Conservation (phyloP, 106 monocot species). For the Acanthochlamys bracteata region DNA sequence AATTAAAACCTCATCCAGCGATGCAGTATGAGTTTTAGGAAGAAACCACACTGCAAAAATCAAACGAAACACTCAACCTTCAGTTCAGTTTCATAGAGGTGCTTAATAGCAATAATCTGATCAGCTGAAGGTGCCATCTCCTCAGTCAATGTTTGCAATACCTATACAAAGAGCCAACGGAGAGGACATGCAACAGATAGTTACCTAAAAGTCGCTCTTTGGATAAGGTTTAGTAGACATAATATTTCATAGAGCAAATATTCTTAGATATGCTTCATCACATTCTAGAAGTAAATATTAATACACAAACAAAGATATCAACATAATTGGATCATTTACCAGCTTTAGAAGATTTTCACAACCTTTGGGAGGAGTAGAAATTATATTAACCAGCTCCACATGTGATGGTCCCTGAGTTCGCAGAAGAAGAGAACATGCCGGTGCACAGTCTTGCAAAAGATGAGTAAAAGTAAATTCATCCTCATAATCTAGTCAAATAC, state of each 20-base stretch:
- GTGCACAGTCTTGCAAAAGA: constrained; percentile 79
- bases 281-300: too few relatives aligned
- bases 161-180: constrained; percentile 33
- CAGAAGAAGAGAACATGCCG: constrained; percentile 61
- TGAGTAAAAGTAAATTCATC: too few relatives aligned
- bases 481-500: too few relatives aligned
- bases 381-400: constrained; percentile 50
- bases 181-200: too few relatives aligned
- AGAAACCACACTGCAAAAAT: neutral
- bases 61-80: constrained; percentile 40
- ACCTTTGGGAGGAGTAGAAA: constrained; percentile 82
- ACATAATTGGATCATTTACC: constrained; percentile 26
- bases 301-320: neutral
- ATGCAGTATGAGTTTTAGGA: neutral
- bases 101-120: constrained; percentile 72
- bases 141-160: constrained; percentile 77
- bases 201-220: too few relatives aligned
- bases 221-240: neutral
- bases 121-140: constrained; percentile 69
- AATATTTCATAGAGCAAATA: constrained; percentile 4
- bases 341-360: constrained; percentile 74
- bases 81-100: constrained; percentile 75
- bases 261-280: too few relatives aligned
- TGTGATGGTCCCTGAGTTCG: constrained; percentile 64
- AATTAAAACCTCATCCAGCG: too few relatives aligned